Evolutionary conservation across 164 flowering plant species (phyloP).

Genomic region (Aristolochia contorta): DNA sequence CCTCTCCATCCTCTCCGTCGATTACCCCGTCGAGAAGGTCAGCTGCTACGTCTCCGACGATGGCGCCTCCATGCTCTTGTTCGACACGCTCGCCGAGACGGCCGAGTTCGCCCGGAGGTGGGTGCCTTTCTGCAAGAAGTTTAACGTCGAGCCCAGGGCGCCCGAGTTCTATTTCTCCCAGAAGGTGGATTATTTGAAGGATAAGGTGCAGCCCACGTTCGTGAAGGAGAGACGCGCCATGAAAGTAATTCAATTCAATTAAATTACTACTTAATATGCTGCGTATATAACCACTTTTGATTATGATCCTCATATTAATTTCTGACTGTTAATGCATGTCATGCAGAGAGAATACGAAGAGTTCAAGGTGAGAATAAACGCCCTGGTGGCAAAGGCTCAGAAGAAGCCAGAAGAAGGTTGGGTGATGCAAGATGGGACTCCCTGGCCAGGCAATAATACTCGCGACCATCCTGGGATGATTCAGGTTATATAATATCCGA

Average conservation of each 20-base stretch:
- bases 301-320: no score
- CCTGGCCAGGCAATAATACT: constrained; percentile 17
- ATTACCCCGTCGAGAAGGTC: constrained; percentile 54
- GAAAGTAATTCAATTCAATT: constrained; percentile 28
- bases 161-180: constrained; percentile 55
- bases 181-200: constrained; percentile 58
- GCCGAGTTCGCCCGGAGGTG: constrained; percentile 57
- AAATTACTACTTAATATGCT: no score
- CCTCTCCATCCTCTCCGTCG: constrained; percentile 47
- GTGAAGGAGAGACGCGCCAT: constrained; percentile 63
- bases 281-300: no score
- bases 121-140: constrained; percentile 87
- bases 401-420: constrained; percentile 19
- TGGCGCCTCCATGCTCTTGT: constrained; percentile 60
- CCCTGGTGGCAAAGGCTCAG: constrained; percentile 16
- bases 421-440: constrained; percentile 18
- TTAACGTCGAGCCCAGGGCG: constrained; percentile 43
- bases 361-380: constrained; percentile 15
- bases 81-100: constrained; percentile 46
- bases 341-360: constrained; percentile 16
- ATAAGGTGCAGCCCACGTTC: constrained; percentile 51
- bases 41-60: constrained; percentile 62
- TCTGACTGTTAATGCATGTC: no score
- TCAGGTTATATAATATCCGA: no score
- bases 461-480: constrained; percentile 21